phyloP scores from a whole-genome alignment of 768 basidiomycete genomes.

The Cystofilobasidium ferigula region DNA sequence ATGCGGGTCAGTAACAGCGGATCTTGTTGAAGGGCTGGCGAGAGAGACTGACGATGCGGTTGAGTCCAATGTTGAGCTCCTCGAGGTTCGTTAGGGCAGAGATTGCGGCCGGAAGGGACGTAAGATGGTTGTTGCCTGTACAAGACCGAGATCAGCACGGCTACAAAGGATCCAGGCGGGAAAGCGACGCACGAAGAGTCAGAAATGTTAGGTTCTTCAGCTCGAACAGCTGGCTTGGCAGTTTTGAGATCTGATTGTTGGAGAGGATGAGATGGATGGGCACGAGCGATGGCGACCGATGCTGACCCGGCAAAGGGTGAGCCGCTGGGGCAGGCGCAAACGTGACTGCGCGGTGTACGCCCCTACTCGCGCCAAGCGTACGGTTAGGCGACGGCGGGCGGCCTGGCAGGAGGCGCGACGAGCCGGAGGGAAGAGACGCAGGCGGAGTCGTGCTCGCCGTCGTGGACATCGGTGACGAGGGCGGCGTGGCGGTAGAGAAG shows the following conservation, averaged over 20 bases:
- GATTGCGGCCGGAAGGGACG: background rate
- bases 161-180: background rate
- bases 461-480: background rate
- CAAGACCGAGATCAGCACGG: background rate
- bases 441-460: background rate
- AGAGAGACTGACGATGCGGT: background rate
- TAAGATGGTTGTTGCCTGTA: background rate
- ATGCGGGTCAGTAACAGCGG: background rate
- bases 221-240: constrained; percentile 2
- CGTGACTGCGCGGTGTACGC: background rate
- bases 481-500: background rate
- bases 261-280: background rate
- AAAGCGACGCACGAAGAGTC: background rate
- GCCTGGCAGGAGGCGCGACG: background rate
- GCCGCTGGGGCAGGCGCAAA: background rate
- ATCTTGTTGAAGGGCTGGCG: background rate
- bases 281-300: background rate
- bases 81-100: background rate
- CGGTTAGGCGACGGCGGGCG: background rate
- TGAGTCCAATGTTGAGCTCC: background rate
- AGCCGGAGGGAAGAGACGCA: background rate
- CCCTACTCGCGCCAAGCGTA: background rate
- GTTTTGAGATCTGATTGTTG: background rate
- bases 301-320: background rate
- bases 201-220: background rate